phyloP scores from a whole-genome alignment of 23 red algal genomes.

The Gracilaria caudata region DNA sequence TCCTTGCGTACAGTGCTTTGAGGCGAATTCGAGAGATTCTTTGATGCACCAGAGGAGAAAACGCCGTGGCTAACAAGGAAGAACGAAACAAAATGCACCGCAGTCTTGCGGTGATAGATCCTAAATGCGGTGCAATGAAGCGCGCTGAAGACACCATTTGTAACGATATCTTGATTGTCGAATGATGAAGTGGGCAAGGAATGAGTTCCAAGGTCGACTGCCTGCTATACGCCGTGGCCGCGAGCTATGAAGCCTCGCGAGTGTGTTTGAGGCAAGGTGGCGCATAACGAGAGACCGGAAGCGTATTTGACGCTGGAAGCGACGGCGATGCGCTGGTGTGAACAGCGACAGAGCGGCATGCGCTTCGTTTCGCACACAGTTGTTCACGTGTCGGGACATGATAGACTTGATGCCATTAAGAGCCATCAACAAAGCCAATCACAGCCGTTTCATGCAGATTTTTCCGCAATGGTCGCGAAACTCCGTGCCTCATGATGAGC shows the following conservation, averaged over 20 bases:
- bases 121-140: background rate
- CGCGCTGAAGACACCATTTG: background rate
- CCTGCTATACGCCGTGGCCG: background rate
- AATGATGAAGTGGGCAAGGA: background rate
- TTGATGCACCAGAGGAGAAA: background rate
- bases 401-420: no score
- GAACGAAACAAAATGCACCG: slow-evolving; percentile 25
- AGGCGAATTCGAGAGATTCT: background rate
- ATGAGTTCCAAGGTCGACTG: background rate
- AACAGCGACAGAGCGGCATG: background rate
- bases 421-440: background rate
- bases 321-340: background rate
- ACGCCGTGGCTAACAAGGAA: background rate
- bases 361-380: background rate
- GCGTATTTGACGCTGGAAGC: slow-evolving; percentile 6
- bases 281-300: background rate
- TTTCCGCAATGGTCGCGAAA: slow-evolving; percentile 2
- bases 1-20: background rate
- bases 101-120: background rate
- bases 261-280: background rate
- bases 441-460: background rate
- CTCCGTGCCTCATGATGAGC: background rate
- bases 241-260: slow-evolving; percentile 8
- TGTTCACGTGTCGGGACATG: slow-evolving; percentile 5
- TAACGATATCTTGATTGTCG: background rate